Evolutionary conservation across 805 yeast species (phyloP), one percentile per base, ranked within the genome.

Genomic region (Candida sithepensis): DNA sequence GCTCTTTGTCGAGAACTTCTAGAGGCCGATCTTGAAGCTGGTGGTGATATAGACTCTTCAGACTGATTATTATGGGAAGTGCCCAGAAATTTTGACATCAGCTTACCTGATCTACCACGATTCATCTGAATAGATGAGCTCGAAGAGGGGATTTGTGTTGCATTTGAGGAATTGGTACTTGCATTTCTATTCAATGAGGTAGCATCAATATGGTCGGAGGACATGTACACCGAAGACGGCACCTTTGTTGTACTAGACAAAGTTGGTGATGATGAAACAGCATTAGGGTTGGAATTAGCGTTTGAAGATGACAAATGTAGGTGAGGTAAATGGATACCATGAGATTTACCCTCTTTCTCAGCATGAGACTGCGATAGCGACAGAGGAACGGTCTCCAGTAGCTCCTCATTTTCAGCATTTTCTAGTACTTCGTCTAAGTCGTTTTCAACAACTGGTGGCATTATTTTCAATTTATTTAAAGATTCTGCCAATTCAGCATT

Each of bases 361-460:
- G 20, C 10, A 19, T 22, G 28, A 12, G 38, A 5, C 12, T 34
- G 36, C 5, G 36, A 32, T 6, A 13, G 21, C 18, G 19, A 16
- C 19, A 34, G 20, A 34, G 13, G 32, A 20, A 21, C 5, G 14
- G 34, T 30, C 13, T 30, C 34, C 16, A 30, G 14, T 4, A 5
- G 5, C 4, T 43, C 45, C 26, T 33, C 19, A 22, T 32, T 39
- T 23, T 33, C 46, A 14, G 30, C 36, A 6, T 49, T 52, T 38
- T 61, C 67, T 18, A 64, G 44, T 2, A 63, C 63, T 26, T 63
- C 64, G 51, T 65, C 69, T 16, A 64, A 47, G 48, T 64, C 66
- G 45, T 65, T 64, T 42, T 65, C 69, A 20, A 59, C 57, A 10
- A 65, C 61, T 3, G 67, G 54, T 3, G 68, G 63, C 67, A 64